A percentile compares a stretch with the other conserved stretches of the same genome.
These are phyloP conservation scores for Aspergillus sp. DNA, from an alignment of 2,329 filamentous ascomycete genomes.

Conservation along the genomic window DNA sequence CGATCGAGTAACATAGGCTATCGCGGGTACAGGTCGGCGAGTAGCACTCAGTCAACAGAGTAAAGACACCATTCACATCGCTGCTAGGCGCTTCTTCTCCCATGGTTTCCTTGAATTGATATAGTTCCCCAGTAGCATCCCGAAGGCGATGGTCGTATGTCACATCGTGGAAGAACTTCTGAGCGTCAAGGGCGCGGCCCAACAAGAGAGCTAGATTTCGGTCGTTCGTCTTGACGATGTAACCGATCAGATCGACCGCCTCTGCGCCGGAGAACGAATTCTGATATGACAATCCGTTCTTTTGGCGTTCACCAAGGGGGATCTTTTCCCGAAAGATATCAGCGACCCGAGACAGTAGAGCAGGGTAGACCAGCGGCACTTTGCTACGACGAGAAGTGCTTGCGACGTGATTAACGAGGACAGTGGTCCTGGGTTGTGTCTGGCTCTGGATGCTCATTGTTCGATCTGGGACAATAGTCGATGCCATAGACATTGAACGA, in stretches of 20 bases:
- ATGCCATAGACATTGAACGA: constrained; percentile 88
- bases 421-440: constrained; percentile 43
- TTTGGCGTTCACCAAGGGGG: constrained; percentile 74
- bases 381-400: constrained; percentile 53
- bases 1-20: constrained; percentile 94
- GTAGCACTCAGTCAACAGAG: constrained; percentile 92
- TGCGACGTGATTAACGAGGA: constrained; percentile 46
- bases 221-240: constrained; percentile 95
- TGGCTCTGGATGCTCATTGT: constrained; percentile 50
- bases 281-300: constrained; percentile 95
- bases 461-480: constrained; percentile 51
- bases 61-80: constrained; percentile 91
- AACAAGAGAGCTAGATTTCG: constrained; percentile 86
- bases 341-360: constrained; percentile 83
- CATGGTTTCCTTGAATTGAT: constrained; percentile 90
- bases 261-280: constrained; percentile 94
- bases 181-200: constrained; percentile 85
- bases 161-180: constrained; percentile 99
- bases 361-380: constrained; percentile 86
- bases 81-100: constrained; percentile 62
- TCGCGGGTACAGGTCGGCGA: constrained; percentile 95
- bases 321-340: constrained; percentile 89
- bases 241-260: constrained; percentile 88
- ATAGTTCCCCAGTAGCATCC: constrained; percentile 90
- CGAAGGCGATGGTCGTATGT: constrained; percentile 93